phyloP scores from a whole-genome alignment of 441 rosid species.

The Croton setiger region DNA sequence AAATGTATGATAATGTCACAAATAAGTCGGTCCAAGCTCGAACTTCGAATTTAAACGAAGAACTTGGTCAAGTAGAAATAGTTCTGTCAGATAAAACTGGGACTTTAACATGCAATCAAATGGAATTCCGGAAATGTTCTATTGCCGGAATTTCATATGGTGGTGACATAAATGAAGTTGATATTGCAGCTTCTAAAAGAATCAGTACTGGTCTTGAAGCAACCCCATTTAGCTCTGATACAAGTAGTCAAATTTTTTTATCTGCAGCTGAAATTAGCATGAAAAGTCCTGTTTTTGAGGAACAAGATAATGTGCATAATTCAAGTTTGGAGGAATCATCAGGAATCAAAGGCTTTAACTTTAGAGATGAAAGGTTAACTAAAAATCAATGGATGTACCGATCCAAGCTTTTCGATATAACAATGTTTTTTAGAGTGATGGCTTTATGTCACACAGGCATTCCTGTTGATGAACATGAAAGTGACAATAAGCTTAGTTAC shows the following conservation, averaged over 20 bases:
- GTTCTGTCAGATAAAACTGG: constrained; percentile 84
- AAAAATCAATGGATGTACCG: constrained; percentile 48
- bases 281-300: constrained; percentile 20
- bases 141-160: constrained; percentile 76
- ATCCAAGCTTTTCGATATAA: constrained; percentile 38
- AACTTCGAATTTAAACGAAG: too few species aligned
- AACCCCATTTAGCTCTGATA: constrained; percentile 20
- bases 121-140: constrained; percentile 83
- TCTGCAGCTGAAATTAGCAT: constrained; percentile 16
- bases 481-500: constrained; percentile 46
- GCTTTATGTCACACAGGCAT: constrained; percentile 80
- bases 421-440: constrained; percentile 66
- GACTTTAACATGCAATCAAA: constrained; percentile 84
- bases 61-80: constrained; percentile 78
- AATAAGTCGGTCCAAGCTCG: constrained; percentile 57
- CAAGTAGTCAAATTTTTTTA: constrained; percentile 23
- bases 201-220: constrained; percentile 48
- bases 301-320: constrained; percentile 22
- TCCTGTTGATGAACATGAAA: constrained; percentile 51
- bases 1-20: constrained; percentile 62
- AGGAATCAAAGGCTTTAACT: constrained; percentile 66
- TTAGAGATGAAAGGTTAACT: constrained; percentile 61
- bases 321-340: constrained; percentile 19
- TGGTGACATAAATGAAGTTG: constrained; percentile 52
- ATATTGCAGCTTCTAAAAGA: constrained; percentile 59